Evolutionary conservation across 805 yeast genomes (phyloP).

Genomic region (Myxozyma sirexii): DNA sequence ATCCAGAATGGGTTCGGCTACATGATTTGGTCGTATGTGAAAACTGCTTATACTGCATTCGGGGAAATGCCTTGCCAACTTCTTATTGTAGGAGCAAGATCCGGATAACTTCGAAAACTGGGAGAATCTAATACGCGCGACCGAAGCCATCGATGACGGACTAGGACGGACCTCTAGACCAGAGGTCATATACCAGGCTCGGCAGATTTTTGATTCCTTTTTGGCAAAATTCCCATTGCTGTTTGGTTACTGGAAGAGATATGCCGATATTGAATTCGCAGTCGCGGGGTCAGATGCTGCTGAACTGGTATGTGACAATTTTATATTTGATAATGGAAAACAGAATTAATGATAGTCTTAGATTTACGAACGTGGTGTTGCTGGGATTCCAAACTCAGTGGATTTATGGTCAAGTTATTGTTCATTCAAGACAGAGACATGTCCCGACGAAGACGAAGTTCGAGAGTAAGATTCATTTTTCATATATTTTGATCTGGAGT

Average conservation of each 20-base stretch:
- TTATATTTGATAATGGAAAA: not conserved
- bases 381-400: conserved; percentile 40
- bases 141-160: conserved; percentile 41
- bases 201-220: conserved; percentile 40
- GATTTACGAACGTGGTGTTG: conserved; percentile 44
- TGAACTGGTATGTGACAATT: conserved; percentile 18
- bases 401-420: conserved; percentile 47
- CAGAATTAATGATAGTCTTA: not conserved
- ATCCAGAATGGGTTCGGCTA: conserved; percentile 28
- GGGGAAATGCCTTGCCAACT: not conserved
- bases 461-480: conserved; percentile 12
- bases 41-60: not conserved
- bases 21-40: conserved; percentile 13
- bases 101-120: conserved; percentile 43
- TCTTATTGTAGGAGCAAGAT: conserved; percentile 25
- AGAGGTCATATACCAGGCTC: conserved; percentile 36
- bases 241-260: conserved; percentile 49
- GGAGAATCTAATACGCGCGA: conserved; percentile 42
- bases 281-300: conserved; percentile 42
- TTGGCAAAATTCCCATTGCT: conserved; percentile 44
- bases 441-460: conserved; percentile 32
- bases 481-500: not conserved
- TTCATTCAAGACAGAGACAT: conserved; percentile 41
- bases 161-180: conserved; percentile 39
- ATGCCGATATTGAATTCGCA: conserved; percentile 45